Conservation (phyloP, 106 monocot genomes). For the Amphibolis antarctica region DNA sequence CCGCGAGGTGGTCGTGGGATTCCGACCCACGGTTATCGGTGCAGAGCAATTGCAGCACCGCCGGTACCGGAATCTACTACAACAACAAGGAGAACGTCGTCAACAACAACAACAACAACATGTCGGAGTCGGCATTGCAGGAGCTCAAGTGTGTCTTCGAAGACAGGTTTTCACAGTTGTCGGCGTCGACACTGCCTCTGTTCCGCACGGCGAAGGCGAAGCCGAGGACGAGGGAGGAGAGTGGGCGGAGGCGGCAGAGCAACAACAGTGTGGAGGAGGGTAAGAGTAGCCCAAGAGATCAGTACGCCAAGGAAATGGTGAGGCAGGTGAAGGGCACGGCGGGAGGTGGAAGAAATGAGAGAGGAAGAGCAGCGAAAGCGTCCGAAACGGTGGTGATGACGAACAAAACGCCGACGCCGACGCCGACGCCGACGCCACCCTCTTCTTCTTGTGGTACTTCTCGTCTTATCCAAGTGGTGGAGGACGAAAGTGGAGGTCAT, state of each 20-base stretch:
- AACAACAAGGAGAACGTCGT: slow-evolving; percentile 4
- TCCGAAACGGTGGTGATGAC: background rate
- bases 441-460: background rate
- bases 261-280: background rate
- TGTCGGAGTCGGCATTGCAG: background rate
- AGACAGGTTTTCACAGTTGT: background rate
- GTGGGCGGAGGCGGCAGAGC: background rate
- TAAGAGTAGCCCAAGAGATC: slow-evolving; percentile 13
- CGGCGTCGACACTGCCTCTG: no score
- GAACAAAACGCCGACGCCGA: background rate
- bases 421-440: background rate
- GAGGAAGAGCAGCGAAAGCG: background rate
- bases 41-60: background rate
- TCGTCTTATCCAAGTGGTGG: background rate
- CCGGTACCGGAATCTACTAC: background rate
- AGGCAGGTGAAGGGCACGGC: slow-evolving; percentile 20
- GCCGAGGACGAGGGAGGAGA: slow-evolving; percentile 7
- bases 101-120: background rate
- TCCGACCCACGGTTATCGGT: slow-evolving; percentile 6
- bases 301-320: slow-evolving; percentile 17
- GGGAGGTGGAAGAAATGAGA: slow-evolving; percentile 4
- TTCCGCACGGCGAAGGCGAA: slow-evolving; percentile 4
- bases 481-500: no score
- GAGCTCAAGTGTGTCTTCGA: background rate
- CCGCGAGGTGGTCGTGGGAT: slow-evolving; percentile 10